A percentile compares a stretch with the other conserved stretches of the same genome.
Evolutionary conservation across 1,284 basidiomycete genomes (phyloP).

Genomic region (Anthracocystis panici-leucophaei): DNA sequence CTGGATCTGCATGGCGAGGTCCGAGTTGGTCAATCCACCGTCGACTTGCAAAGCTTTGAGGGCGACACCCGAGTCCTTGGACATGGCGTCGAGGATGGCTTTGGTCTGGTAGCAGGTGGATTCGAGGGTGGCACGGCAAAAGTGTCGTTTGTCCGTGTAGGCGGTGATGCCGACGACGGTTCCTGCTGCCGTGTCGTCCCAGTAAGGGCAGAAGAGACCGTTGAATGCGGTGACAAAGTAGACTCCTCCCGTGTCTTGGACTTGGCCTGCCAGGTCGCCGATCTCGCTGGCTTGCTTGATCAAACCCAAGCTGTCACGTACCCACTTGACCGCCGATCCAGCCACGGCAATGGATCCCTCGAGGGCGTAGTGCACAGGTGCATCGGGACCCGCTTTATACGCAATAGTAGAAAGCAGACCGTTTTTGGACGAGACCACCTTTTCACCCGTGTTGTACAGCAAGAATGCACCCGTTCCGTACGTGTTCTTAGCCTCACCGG

Average conservation of each 20-base stretch:
- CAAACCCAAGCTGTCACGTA: constrained; percentile 88
- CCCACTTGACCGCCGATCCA: constrained; percentile 93
- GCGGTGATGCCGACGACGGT: constrained; percentile 83
- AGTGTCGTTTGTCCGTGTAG: constrained; percentile 92
- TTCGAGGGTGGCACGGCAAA: constrained; percentile 87
- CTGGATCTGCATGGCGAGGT: constrained; percentile 89
- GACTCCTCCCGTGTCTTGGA: constrained; percentile 86
- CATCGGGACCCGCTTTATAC: constrained; percentile 86
- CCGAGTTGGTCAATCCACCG: constrained; percentile 73
- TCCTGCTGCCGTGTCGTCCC: constrained; percentile 88
- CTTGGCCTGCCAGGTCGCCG: constrained; percentile 84
- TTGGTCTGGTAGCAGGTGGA: constrained; percentile 85
- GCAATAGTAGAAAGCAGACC: constrained; percentile 93
- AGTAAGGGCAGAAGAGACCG: constrained; percentile 86
- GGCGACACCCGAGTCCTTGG: constrained; percentile 79
- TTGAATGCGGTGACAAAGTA: constrained; percentile 98
- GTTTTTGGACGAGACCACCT: constrained; percentile 85
- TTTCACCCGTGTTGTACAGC: constrained; percentile 89
- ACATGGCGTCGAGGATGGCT: constrained; percentile 93
- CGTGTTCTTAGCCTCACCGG: constrained; percentile 70
- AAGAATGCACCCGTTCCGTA: constrained; percentile 90
- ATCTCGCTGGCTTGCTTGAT: constrained; percentile 86
- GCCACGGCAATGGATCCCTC: constrained; percentile 96
- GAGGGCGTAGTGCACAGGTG: constrained; percentile 88
- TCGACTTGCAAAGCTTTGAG: constrained; percentile 90